Evolutionary conservation across 1,139 yeast species (phyloP).

Genomic region (Yamadazyma conglobata): DNA sequence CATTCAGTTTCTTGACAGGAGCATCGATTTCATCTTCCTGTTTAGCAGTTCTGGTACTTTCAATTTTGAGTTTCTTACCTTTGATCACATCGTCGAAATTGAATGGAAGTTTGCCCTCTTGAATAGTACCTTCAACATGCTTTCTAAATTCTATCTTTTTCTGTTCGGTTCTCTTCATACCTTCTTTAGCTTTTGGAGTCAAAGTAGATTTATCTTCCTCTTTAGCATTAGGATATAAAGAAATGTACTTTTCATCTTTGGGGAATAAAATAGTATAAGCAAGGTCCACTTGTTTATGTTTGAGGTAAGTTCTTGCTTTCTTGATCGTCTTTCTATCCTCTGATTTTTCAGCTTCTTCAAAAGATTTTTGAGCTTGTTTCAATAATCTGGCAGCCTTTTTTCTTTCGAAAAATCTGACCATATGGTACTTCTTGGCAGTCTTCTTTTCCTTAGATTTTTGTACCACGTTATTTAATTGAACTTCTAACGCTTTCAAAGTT

Average conservation of each 20-base stretch:
- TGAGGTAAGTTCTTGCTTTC: constrained; percentile 48
- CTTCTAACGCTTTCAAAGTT: constrained; percentile 68
- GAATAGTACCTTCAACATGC: constrained; percentile 47
- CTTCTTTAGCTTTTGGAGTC: constrained; percentile 42
- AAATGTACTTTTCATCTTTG: constrained; percentile 71
- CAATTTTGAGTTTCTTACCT: constrained; percentile 38
- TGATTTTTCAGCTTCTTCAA: constrained; percentile 36
- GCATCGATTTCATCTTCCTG: constrained; percentile 37
- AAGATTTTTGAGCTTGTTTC: constrained; percentile 56
- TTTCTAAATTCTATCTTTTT: constrained; percentile 49
- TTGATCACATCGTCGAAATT: constrained; percentile 53
- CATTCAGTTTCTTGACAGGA: constrained; percentile 23
- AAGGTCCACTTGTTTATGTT: constrained; percentile 65
- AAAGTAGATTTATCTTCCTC: constrained; percentile 25
- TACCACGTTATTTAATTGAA: constrained; percentile 60
- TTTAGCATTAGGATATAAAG: constrained; percentile 58
- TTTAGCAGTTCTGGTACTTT: constrained; percentile 13
- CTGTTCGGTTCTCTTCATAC: constrained; percentile 46
- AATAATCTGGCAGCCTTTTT: constrained; percentile 81
- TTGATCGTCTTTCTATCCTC: constrained; percentile 51
- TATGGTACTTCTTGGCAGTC: constrained; percentile 78
- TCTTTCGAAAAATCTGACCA: constrained; percentile 88
- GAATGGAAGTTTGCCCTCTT: constrained; percentile 52
- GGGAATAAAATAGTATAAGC: constrained; percentile 82
- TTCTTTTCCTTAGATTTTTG: constrained; percentile 50